A percentile compares a stretch with the other conserved stretches of the same genome.
Evolutionary conservation across 164 flowering plant species (phyloP).

Genomic region (Nymphaea thermarum): DNA sequence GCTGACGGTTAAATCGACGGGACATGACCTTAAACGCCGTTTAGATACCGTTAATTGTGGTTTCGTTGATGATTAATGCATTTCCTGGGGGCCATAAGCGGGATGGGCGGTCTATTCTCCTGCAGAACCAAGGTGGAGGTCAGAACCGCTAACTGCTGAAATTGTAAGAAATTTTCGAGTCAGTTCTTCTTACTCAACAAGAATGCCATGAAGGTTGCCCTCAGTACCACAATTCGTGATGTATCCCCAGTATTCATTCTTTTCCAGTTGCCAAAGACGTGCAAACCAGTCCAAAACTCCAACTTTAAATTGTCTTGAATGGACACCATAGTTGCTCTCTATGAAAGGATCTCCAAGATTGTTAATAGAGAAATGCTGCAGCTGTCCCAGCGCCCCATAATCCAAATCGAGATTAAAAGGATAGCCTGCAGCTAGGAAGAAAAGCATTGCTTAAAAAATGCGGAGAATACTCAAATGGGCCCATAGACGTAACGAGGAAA

Average conservation of each 20-base stretch:
- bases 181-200: conserved; percentile 75
- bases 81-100: too few species aligned
- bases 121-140: too few species aligned
- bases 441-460: too few species aligned
- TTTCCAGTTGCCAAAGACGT: conserved; percentile 90
- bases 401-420: conserved; percentile 97
- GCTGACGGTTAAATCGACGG: background rate
- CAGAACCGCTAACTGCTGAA: too few species aligned
- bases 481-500: too few species aligned
- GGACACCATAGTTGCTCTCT: conserved; percentile 98
- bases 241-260: conserved; percentile 94
- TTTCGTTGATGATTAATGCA: too few species aligned
- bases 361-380: conserved; percentile 96
- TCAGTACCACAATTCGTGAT: conserved; percentile 99
- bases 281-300: conserved; percentile 99
- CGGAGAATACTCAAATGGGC: too few species aligned
- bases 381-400: conserved; percentile 79
- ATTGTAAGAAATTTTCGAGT: too few species aligned
- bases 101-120: too few species aligned
- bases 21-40: background rate
- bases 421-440: conserved; percentile 39
- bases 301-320: conserved; percentile 96
- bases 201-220: conserved; percentile 96
- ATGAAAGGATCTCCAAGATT: conserved; percentile 97
- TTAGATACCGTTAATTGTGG: background rate